Evolutionary conservation across 1,284 basidiomycete species (phyloP).

Genomic region (Pseudomicrostroma phylloplanum): DNA sequence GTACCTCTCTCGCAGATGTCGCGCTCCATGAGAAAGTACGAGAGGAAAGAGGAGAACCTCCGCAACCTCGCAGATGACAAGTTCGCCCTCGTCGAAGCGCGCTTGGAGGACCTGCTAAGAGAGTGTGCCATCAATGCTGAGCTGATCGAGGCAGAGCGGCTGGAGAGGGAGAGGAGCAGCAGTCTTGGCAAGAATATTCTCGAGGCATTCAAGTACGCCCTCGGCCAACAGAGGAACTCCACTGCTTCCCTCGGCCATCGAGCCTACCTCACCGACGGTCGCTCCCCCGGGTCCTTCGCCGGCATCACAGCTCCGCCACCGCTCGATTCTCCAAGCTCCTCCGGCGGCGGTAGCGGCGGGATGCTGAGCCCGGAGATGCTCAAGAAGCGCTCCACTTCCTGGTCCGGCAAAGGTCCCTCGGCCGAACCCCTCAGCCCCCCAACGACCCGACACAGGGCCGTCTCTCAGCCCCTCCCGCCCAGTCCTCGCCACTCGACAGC

Average conservation of each 20-base stretch:
- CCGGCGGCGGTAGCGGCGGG: neutral
- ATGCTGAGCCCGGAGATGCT: neutral
- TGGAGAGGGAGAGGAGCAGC: conserved; percentile 32
- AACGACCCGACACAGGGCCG: neutral
- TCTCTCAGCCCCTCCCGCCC: neutral
- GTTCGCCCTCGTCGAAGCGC: conserved; percentile 37
- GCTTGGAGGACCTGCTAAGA: conserved; percentile 41
- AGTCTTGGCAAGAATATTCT: conserved; percentile 29
- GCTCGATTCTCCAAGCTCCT: too few species aligned
- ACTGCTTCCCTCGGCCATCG: conserved; percentile 16
- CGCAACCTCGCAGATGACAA: conserved; percentile 38
- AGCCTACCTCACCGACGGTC: conserved; percentile 19
- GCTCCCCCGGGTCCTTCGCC: conserved; percentile 25
- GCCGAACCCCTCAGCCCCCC: conserved; percentile 3
- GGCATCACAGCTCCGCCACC: conserved; percentile 7
- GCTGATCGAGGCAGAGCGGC: conserved; percentile 40
- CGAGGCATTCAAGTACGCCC: conserved; percentile 36
- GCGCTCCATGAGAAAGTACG: conserved; percentile 45
- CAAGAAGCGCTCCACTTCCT: neutral
- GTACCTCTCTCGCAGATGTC: conserved; percentile 43
- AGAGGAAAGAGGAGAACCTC: conserved; percentile 42
- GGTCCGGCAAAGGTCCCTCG: neutral
- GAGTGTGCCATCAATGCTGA: conserved; percentile 48
- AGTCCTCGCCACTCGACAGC: neutral
- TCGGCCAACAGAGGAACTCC: conserved; percentile 22